Evolutionary conservation across 495 filamentous ascomycete genomes (phyloP), one percentile per base, ranked within the genome.

Genomic region (Geoglossum glabrum): DNA sequence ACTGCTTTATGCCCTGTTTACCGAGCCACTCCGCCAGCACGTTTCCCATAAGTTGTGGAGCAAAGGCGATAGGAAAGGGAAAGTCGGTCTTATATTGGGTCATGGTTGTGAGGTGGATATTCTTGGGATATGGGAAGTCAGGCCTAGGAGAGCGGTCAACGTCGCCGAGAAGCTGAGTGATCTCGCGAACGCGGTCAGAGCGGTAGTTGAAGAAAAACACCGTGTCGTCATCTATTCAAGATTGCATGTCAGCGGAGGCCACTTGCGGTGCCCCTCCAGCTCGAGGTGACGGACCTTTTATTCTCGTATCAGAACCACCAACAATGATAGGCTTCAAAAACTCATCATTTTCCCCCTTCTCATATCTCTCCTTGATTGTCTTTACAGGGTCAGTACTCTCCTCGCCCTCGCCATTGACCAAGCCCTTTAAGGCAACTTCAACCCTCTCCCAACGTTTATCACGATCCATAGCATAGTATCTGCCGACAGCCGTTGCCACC

Each of bases 121-220:
- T 77, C 74, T 90, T 90, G 55, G 92, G 92, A 75, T 90, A 97
- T 31, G 88, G 81, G 76, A 96, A 94, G 67, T 95, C 86, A 57
- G 92, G 87, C 60, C 74, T 76, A 54, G 90, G 88, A 19, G 87
- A 92, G 63, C 85, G 84, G 74, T 98, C 93, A 64, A 88, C 80
- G 67, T 82, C 85, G 65, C 92, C 93, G 28, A 98, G 74, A 47
- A 97, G 76, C 73, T 97, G 92, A 56, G 90, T 95, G 67, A 97
- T 83, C 68, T 98, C 90, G 63, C 93, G 87, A 55, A 94, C 90
- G 69, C 92, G 90, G 67, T 98, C 92, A 38, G 92, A 96, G 63
- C 92, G 90, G 79, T 98, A 98, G 80, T 98, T 98, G 85, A 98
- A 98, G 81, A 96, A 96, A 78, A 98, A 96, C 64, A 95, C 80